A percentile compares a stretch with the other conserved stretches of the same genome.
phyloP scores from a whole-genome alignment of 2,329 filamentous ascomycete genomes.

The Fusarium sp. region DNA sequence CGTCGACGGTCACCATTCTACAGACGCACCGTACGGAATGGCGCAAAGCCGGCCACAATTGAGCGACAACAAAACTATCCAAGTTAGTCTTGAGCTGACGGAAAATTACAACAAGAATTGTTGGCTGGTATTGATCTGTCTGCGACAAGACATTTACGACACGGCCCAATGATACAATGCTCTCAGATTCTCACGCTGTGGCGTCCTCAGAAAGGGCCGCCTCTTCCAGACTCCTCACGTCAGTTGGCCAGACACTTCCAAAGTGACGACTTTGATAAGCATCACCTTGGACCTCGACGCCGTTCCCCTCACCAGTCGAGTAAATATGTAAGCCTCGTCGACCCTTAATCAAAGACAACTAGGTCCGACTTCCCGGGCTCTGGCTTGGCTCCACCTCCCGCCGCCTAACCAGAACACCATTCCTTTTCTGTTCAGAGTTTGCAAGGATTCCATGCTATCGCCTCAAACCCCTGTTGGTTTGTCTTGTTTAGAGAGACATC shows the following conservation, averaged over 20 bases:
- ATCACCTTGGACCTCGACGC: constrained; percentile 16
- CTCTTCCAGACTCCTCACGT: constrained; percentile 13
- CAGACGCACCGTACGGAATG: constrained; percentile 12
- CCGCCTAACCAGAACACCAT: constrained; percentile 34
- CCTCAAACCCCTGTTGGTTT: constrained; percentile 29
- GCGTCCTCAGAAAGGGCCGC: constrained; percentile 9
- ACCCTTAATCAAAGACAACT: constrained; percentile 47
- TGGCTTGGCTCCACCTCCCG: constrained; percentile 44
- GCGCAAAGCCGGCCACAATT: constrained; percentile 17
- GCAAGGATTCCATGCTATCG: constrained; percentile 31
- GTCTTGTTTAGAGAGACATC: constrained; percentile 20
- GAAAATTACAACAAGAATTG: background rate
- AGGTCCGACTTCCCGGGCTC: constrained; percentile 44
- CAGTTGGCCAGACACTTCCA: background rate
- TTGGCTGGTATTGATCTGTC: constrained; percentile 16
- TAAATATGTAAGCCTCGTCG: constrained; percentile 43
- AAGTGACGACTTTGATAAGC: background rate
- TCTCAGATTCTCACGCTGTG: background rate
- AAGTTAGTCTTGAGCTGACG: constrained; percentile 16
- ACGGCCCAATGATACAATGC: background rate
- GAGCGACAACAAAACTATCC: constrained; percentile 18
- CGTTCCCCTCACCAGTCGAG: constrained; percentile 30
- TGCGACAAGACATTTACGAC: background rate
- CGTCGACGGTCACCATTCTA: constrained; percentile 13
- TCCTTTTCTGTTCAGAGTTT: constrained; percentile 31